Percentiles rank a stretch among this genome's conserved stretches.
Conservation (phyloP, 2,329 filamentous ascomycete species). For the Dissoconium aciculare region DNA sequence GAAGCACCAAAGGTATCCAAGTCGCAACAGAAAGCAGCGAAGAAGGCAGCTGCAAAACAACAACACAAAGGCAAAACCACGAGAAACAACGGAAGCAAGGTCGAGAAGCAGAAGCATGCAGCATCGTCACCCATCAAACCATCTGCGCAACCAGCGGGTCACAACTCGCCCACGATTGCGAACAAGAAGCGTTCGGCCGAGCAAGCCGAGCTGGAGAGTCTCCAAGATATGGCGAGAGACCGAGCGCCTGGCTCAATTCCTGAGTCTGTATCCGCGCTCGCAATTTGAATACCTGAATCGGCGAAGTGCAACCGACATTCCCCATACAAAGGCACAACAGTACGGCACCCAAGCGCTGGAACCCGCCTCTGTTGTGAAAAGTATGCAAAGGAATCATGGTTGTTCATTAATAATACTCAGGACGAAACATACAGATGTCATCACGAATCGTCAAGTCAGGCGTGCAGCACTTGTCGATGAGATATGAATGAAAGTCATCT, state of each 20-base stretch:
- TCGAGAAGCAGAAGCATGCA: slow-evolving; percentile 38
- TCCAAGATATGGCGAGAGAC: slow-evolving; percentile 12
- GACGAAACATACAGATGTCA: no score
- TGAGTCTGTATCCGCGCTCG: slow-evolving; percentile 12
- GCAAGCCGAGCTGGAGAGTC: slow-evolving; percentile 13
- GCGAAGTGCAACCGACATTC: not conserved
- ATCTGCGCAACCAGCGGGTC: slow-evolving; percentile 8
- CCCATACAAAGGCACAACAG: not conserved
- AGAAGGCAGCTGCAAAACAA: slow-evolving; percentile 25
- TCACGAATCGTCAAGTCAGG: no score
- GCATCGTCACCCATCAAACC: slow-evolving; percentile 7
- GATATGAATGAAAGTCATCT: no score
- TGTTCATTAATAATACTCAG: no score
- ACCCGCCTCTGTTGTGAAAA: no score
- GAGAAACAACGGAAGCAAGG: slow-evolving; percentile 24
- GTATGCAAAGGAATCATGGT: no score
- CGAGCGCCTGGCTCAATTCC: slow-evolving; percentile 11
- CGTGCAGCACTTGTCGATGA: no score
- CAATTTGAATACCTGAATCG: slow-evolving; percentile 6
- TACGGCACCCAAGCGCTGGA: not conserved
- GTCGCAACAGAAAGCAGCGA: slow-evolving; percentile 31
- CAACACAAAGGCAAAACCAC: slow-evolving; percentile 36
- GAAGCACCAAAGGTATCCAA: slow-evolving; percentile 35
- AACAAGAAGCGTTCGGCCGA: slow-evolving; percentile 11
- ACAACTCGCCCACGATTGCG: slow-evolving; percentile 4